These are phyloP conservation scores for Tylopilus balloui DNA, from an alignment of 768 basidiomycete species.

Conservation along the genomic window DNA sequence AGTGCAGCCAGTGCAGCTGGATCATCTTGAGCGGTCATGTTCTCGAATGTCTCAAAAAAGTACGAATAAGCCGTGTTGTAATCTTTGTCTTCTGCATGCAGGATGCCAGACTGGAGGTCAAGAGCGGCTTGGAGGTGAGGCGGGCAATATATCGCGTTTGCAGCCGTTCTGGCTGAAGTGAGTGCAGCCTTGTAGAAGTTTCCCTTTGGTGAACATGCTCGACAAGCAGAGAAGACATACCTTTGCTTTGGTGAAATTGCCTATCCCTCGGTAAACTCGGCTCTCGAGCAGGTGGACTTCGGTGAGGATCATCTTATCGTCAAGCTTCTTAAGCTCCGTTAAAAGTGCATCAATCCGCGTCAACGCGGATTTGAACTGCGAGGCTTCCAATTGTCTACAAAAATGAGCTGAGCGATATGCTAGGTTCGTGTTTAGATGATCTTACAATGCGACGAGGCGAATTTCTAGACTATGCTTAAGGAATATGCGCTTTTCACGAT, in stretches of 20 bases:
- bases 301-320: conserved; percentile 97
- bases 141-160: conserved; percentile 92
- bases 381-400: conserved; percentile 65
- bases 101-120: conserved; percentile 70
- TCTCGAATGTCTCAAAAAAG: conserved; percentile 97
- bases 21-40: conserved; percentile 72
- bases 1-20: conserved; percentile 73
- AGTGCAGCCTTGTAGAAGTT: conserved; percentile 59
- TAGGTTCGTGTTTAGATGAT: not conserved
- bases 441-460: conserved; percentile 71
- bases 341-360: conserved; percentile 81
- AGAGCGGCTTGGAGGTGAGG: conserved; percentile 58
- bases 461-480: conserved; percentile 92
- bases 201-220: not conserved
- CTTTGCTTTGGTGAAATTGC: conserved; percentile 88
- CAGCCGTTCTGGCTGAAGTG: conserved; percentile 88
- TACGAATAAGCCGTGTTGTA: conserved; percentile 97
- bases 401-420: conserved; percentile 3
- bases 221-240: conserved; percentile 34
- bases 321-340: conserved; percentile 85
- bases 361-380: conserved; percentile 75
- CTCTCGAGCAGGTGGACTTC: conserved; percentile 95
- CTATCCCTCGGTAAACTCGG: conserved; percentile 82
- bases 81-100: conserved; percentile 97
- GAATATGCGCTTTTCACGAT: conserved; percentile 89